Evolutionary conservation across 2,329 filamentous ascomycete genomes (phyloP).

Genomic region (Penicillium sp.): DNA sequence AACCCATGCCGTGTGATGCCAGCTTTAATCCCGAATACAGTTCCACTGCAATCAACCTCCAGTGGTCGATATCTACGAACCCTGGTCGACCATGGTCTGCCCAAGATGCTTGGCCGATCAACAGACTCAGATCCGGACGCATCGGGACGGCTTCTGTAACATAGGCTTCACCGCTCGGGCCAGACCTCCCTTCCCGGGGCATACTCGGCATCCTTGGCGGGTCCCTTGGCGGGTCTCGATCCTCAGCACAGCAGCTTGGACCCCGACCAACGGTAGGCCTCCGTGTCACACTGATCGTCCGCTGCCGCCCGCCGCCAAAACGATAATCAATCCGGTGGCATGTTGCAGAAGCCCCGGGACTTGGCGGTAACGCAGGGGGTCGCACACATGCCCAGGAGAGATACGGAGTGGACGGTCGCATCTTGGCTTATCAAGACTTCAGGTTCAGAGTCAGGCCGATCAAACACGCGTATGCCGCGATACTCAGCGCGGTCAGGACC

Average conservation of each 20-base stretch:
- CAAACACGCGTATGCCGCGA: conserved; percentile 58
- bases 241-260: conserved; percentile 10
- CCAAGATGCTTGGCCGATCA: conserved; percentile 1
- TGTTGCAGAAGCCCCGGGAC: conserved; percentile 29
- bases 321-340: conserved; percentile 8
- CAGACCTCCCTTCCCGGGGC: conserved; percentile 9
- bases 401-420: not conserved
- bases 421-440: conserved; percentile 17
- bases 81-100: not conserved
- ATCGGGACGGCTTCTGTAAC: conserved; percentile 13
- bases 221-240: conserved; percentile 17
- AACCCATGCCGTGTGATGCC: not conserved
- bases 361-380: conserved; percentile 30
- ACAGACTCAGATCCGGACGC: conserved; percentile 12
- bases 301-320: conserved; percentile 7
- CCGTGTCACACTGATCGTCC: conserved; percentile 17
- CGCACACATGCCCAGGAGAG: conserved; percentile 12
- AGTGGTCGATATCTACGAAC: not conserved
- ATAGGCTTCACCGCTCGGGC: conserved; percentile 14
- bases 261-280: conserved; percentile 17
- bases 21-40: conserved; percentile 1
- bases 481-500: conserved; percentile 56
- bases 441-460: conserved; percentile 56
- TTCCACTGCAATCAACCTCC: not conserved
- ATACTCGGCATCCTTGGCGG: conserved; percentile 22